phyloP scores from a whole-genome alignment of 2,329 filamentous ascomycete genomes.

The Diaporthe australafricana region DNA sequence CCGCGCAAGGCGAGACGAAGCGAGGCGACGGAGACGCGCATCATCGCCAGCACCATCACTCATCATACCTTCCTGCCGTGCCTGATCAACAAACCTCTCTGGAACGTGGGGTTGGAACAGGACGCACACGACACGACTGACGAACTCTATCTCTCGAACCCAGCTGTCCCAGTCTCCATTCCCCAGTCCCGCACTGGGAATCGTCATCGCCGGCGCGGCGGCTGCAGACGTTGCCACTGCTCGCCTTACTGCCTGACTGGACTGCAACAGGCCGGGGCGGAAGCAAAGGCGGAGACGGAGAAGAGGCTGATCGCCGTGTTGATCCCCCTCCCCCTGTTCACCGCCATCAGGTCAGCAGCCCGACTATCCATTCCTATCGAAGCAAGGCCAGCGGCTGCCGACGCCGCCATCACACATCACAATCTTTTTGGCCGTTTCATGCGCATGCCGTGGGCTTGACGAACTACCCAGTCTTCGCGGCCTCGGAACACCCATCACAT shows the following conservation, averaged over 20 bases:
- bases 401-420: conserved; percentile 22
- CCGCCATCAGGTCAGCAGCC: conserved; percentile 10
- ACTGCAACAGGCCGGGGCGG: background rate
- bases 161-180: background rate
- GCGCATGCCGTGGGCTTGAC: conserved; percentile 3
- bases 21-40: background rate
- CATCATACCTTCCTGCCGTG: conserved; percentile 1
- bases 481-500: conserved; percentile 18
- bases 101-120: conserved; percentile 22
- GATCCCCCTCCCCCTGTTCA: conserved; percentile 20
- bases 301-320: conserved; percentile 21
- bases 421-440: conserved; percentile 23
- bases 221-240: no score
- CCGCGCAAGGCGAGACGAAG: background rate
- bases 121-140: background rate
- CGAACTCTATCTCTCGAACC: background rate
- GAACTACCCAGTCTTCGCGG: background rate
- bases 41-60: background rate
- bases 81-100: conserved; percentile 15
- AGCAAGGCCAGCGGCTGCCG: conserved; percentile 14
- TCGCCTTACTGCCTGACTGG: background rate
- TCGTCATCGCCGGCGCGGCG: background rate
- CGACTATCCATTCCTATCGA: conserved; percentile 28
- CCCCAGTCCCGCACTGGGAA: background rate
- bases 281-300: background rate